Evolutionary conservation across 1,284 basidiomycete species (phyloP).

Genomic region (Inonotus obliquus): DNA sequence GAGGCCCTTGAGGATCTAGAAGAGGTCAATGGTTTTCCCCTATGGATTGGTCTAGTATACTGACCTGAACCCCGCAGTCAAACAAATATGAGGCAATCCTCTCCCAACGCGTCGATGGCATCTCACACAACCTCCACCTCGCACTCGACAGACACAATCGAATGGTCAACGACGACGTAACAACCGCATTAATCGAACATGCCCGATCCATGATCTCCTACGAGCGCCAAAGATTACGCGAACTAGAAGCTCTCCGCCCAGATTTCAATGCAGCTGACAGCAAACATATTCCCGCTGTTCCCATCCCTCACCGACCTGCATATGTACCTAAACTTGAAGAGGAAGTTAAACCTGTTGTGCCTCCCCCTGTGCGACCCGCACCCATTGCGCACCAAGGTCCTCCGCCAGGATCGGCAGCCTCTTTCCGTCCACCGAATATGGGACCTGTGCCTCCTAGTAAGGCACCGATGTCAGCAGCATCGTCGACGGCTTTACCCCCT

Average conservation of each 20-base stretch:
- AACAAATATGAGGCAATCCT: constrained; percentile 83
- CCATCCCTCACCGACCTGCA: constrained; percentile 52
- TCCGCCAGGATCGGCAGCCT: constrained; percentile 4
- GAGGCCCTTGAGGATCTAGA: constrained; percentile 92
- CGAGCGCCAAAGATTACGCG: constrained; percentile 81
- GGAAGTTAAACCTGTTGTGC: constrained; percentile 37
- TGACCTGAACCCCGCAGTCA: constrained; percentile 48
- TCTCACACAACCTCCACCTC: constrained; percentile 85
- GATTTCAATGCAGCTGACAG: constrained; percentile 69
- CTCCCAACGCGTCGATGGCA: constrained; percentile 77
- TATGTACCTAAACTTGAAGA: constrained; percentile 64
- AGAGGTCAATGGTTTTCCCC: constrained; percentile 57
- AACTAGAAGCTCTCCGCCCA: constrained; percentile 77
- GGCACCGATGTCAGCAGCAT: constrained; percentile 17
- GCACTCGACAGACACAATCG: constrained; percentile 80
- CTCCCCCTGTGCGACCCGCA: constrained; percentile 5
- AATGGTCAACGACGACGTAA: constrained; percentile 85
- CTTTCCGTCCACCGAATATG: constrained; percentile 13
- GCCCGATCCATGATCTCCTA: constrained; percentile 87
- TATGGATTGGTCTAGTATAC: not conserved
- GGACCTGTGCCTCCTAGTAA: constrained; percentile 11
- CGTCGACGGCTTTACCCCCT: constrained; percentile 27
- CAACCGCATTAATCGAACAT: constrained; percentile 84
- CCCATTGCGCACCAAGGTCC: constrained; percentile 4
- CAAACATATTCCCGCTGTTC: constrained; percentile 45